These are phyloP conservation scores for Trichoderma gamsii DNA, from an alignment of 495 filamentous ascomycete species.

Conservation along the genomic window DNA sequence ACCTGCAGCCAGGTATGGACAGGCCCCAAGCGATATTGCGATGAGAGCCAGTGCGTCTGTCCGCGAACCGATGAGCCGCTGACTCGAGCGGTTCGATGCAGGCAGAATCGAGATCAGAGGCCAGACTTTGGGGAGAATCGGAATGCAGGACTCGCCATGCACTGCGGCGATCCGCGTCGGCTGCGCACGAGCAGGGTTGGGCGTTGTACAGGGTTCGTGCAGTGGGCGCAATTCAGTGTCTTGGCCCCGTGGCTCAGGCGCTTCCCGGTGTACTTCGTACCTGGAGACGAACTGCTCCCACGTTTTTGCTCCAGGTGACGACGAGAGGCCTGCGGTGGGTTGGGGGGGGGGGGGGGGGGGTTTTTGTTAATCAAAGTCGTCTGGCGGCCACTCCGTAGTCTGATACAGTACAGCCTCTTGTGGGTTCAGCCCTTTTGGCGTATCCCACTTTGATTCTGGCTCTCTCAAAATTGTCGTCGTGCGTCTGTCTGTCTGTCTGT, in stretches of 20 bases:
- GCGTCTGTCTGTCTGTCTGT: too few species aligned
- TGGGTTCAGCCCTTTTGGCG: background rate
- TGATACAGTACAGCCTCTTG: background rate
- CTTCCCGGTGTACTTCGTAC: background rate
- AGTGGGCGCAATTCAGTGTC: background rate
- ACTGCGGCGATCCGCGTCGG: background rate
- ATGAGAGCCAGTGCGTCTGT: too few species aligned
- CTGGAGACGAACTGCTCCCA: background rate
- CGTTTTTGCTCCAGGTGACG: background rate
- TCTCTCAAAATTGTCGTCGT: too few species aligned
- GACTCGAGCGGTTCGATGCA: constrained; percentile 10
- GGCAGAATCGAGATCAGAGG: background rate
- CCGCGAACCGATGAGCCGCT: background rate
- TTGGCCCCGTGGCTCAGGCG: constrained; percentile 5
- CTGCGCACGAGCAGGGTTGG: background rate
- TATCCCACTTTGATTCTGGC: too few species aligned
- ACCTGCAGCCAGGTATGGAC: background rate
- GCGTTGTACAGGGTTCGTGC: too few species aligned
- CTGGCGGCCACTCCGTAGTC: background rate
- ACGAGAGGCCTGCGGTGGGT: background rate
- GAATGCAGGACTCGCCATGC: constrained; percentile 5
- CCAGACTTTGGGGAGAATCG: background rate
- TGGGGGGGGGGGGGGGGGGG: too few species aligned
- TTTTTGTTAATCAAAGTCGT: too few species aligned
- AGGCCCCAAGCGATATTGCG: background rate